Base-by-base conservation (phyloP, 495 filamentous ascomycete species). In the Collariella sp. region DNA sequence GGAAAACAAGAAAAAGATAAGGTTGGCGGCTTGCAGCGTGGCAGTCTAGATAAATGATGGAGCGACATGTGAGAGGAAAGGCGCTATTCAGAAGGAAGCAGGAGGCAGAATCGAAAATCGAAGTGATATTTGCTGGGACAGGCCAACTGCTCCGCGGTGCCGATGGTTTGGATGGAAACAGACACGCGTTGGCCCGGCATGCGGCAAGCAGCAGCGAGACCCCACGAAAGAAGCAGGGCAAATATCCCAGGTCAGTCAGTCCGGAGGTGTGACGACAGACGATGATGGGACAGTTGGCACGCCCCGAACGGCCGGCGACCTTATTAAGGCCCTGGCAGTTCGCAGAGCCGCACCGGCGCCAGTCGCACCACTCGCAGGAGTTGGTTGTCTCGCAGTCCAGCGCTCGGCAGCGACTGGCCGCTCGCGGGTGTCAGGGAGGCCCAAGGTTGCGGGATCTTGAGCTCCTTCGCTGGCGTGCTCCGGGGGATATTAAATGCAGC, bases 401-500 rank as follows among this genome's bases (percentile, higher is more conserved):
- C 19, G 11, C 18, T 12, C 6, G 23, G 9, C 26, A 33, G 26
- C 33, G 46, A 24, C 46, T 50, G 44, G 45, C 34, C 43, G 16
- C 23, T n/a, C 38, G 12, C 5, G 4, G 19, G 5, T 12, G 18
- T n/a, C 46, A 36, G 31, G 7, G 11, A 7, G 20, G 40, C 35
- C 33, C 42, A 42, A 31, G 51, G 19, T 40, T 52, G 40, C 39
- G 50, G 48, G 46, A 48, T 42, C 24, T 46, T 24, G 33, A 48
- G 47, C 48, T 46, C n/a, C 19, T 40, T 19, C 51, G 31, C 35
- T 46, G 59, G 43, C 46, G 43, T 11, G 53, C 34, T 49, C 45
- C 33, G 53, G 54, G 50, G 39, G 50, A 62, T 54, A 63, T 65
- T 65, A 63, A 66, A 58, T 66, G 63, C 61, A 61, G 29, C 39